Percentiles rank a stretch among this genome's conserved stretches.
phyloP scores from a whole-genome alignment of 2,329 filamentous ascomycete species.

The Ophiostoma sp. region DNA sequence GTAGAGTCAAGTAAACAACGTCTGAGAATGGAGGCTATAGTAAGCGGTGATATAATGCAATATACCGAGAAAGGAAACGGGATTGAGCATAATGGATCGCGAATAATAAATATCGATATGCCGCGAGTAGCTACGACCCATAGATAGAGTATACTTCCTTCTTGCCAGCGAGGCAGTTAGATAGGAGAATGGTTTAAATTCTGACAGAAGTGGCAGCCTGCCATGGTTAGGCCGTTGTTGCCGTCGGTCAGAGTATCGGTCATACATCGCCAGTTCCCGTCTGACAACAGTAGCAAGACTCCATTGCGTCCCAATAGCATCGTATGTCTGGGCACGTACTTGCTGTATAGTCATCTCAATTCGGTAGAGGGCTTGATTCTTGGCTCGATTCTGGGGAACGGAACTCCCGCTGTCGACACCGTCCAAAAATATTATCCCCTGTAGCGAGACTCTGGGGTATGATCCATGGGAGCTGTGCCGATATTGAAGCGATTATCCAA shows the following conservation, averaged over 20 bases:
- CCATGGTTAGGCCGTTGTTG: neutral
- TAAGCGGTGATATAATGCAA: neutral
- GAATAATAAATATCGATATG: neutral
- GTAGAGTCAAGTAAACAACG: neutral
- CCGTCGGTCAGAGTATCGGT: neutral
- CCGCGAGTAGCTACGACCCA: neutral
- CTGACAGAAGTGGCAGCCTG: neutral
- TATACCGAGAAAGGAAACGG: neutral
- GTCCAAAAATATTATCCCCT: neutral
- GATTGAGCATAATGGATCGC: neutral
- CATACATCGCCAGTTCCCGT: neutral
- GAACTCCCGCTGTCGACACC: neutral
- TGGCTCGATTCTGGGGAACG: neutral
- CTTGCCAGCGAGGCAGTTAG: neutral
- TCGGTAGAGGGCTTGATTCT: neutral
- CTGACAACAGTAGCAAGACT: neutral
- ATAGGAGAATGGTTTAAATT: neutral
- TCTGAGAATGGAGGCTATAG: neutral
- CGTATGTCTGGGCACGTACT: neutral
- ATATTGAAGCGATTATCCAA: slow-evolving; percentile 18
- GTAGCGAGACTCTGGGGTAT: slow-evolving; percentile 14
- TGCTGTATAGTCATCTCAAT: neutral
- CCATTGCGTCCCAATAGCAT: neutral
- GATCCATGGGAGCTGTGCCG: slow-evolving; percentile 7
- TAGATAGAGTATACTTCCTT: neutral